A percentile compares a stretch with the other conserved stretches of the same genome.
phyloP scores from a whole-genome alignment of 306 rosid genomes.

The Corylus americana region DNA sequence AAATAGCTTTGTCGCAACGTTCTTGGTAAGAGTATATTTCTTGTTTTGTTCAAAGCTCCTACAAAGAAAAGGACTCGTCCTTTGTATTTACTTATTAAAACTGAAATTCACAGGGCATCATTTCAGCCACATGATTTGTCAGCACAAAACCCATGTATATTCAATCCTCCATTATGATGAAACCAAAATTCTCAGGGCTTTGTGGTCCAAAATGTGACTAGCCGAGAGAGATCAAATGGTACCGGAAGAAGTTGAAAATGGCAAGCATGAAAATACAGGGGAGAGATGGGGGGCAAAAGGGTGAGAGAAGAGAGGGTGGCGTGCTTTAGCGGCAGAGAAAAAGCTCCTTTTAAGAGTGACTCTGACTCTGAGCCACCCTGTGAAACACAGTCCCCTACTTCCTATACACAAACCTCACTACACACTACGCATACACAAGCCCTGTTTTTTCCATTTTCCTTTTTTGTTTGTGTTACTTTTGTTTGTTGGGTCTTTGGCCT shows the following conservation, averaged over 20 bases:
- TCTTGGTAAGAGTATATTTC: background rate
- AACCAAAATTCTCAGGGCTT: no score
- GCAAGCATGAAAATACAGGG: background rate
- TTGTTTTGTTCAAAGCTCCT: background rate
- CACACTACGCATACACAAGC: slow-evolving; percentile 17
- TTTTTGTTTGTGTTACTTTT: background rate
- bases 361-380: slow-evolving; percentile 49
- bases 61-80: background rate
- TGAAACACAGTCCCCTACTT: slow-evolving; percentile 58
- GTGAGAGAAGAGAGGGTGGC: slow-evolving; percentile 43
- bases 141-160: background rate
- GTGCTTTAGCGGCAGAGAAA: slow-evolving; percentile 57
- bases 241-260: background rate
- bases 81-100: background rate
- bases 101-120: background rate
- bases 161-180: background rate
- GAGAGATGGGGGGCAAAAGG: slow-evolving; percentile 29
- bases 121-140: background rate
- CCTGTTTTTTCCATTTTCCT: slow-evolving; percentile 12
- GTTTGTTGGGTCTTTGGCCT: background rate
- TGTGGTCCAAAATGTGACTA: background rate
- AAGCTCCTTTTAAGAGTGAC: slow-evolving; percentile 16
- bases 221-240: no score
- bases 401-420: slow-evolving; percentile 30
- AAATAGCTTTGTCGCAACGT: background rate